Base-by-base conservation (phyloP, 1,284 basidiomycete genomes). In the Schizophyllum commune region DNA sequence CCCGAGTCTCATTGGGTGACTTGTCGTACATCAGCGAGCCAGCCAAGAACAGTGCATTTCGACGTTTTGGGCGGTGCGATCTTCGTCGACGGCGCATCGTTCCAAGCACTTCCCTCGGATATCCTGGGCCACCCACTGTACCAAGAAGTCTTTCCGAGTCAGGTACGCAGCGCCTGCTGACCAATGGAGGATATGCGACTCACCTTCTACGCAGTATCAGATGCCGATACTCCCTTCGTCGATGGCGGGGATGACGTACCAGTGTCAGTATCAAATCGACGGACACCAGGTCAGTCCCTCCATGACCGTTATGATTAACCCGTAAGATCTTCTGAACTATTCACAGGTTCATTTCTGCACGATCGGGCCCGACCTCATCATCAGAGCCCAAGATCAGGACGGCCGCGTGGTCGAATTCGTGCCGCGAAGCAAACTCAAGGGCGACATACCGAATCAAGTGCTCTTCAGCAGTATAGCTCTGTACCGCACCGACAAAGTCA, bases 1-100 rank as follows among this genome's bases (percentile, higher is more conserved):
- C 33, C 55, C 53, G 19, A 72, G 69, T 4, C 65, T 68, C 1
- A 20, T 61, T 5, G 34, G 63, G 57, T 61, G 20, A 55, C 58
- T 56, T 55, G 58, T 15, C 32, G 15, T 11, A 58, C 57, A 6
- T 34, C 57, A 11, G 55, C 55, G 21, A 27, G 20, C 8, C 55
- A 32, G 13, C 56, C 65, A 3, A 70, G 73, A 32, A 27, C 11
- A 5, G 68, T 83, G 0, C 71, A 77, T 60, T 64, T 77, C 17
- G 73, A 83, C 59, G 47, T 81, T 1, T 62, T 81, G 5, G 66
- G 73, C 39, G 81, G 81, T 7, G 61, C 64, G 7, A 68, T 83
- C 4, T 67, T 80, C 5, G 71, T 83, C 6, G 66, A 77, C 55
- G 81, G 78, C 0, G 72, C 72, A 56, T 70, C 74, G 1, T 58